Conservation (phyloP, 2,329 filamentous ascomycete genomes). For the Colletotrichum neosansevieriae region DNA sequence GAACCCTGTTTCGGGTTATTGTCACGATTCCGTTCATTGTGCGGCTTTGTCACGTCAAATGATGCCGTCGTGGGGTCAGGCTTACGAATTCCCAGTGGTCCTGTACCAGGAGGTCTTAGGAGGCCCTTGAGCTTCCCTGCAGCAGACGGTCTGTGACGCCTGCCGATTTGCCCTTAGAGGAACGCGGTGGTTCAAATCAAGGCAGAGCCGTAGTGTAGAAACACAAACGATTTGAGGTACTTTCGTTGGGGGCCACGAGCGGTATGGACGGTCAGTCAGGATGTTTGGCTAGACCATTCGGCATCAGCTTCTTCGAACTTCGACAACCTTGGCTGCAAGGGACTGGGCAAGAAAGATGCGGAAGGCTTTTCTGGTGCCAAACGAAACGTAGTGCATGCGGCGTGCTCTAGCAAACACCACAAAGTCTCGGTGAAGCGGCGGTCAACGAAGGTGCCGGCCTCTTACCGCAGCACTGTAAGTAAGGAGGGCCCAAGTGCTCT, state of each 20-base stretch:
- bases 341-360: conserved; percentile 10
- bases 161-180: not conserved
- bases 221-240: conserved; percentile 12
- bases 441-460: no score
- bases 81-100: not conserved
- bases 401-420: not conserved
- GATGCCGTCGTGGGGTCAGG: conserved; percentile 2
- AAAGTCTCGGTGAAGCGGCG: conserved; percentile 33
- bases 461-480: no score
- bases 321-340: conserved; percentile 31
- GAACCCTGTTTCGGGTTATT: not conserved
- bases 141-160: not conserved
- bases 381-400: conserved; percentile 2
- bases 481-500: not conserved
- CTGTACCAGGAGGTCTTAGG: not conserved
- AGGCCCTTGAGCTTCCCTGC: not conserved
- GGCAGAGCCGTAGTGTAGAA: conserved; percentile 14
- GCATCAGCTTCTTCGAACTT: conserved; percentile 1
- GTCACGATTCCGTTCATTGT: not conserved
- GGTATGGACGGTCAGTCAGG: not conserved
- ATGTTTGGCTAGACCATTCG: conserved; percentile 7
- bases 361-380: conserved; percentile 4
- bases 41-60: not conserved
- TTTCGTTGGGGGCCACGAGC: conserved; percentile 1
- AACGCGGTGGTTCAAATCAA: conserved; percentile 11